A percentile compares a stretch with the other conserved stretches of the same genome.
Conservation (phyloP, 352 stramenopile genomes). For the Peronosclerospora sorghi region DNA sequence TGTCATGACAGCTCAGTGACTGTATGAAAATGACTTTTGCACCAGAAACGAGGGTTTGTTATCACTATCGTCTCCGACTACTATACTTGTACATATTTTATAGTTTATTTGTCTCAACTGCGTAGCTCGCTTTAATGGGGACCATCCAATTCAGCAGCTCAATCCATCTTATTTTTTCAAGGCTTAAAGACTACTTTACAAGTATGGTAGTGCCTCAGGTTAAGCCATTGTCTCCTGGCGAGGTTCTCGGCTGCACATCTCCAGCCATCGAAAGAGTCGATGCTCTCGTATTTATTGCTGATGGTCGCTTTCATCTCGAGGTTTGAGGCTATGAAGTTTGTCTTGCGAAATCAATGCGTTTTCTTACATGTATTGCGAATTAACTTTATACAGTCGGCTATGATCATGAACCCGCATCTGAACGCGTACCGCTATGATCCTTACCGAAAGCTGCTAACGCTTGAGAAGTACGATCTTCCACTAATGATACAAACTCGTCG, state of each 20-base stretch:
- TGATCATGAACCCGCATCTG: slow-evolving; percentile 97
- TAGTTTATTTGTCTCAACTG: background rate
- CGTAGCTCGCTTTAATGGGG: slow-evolving; percentile 86
- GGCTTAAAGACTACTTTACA: slow-evolving; percentile 72
- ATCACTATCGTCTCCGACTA: background rate
- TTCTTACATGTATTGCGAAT: background rate
- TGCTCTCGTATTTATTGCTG: slow-evolving; percentile 96
- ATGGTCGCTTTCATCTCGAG: slow-evolving; percentile 99
- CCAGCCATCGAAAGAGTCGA: slow-evolving; percentile 88
- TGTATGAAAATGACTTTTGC: slow-evolving; percentile 90
- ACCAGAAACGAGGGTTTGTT: slow-evolving; percentile 51
- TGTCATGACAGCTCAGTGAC: slow-evolving; percentile 74
- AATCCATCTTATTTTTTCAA: slow-evolving; percentile 72
- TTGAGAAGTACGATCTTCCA: slow-evolving; percentile 93
- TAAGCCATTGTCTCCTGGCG: slow-evolving; percentile 94
- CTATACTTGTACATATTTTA: background rate
- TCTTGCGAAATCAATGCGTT: background rate
- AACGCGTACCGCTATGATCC: slow-evolving; percentile 97
- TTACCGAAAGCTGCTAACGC: slow-evolving; percentile 95
- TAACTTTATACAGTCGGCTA: slow-evolving; percentile 67
- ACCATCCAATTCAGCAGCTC: slow-evolving; percentile 94
- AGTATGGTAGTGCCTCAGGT: slow-evolving; percentile 89
- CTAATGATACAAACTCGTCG: slow-evolving; percentile 92
- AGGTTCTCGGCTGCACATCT: slow-evolving; percentile 98
- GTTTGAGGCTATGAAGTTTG: slow-evolving; percentile 20